These are phyloP conservation scores for Stentor roeselii DNA, from an alignment of 73 alveolate species.

Conservation along the genomic window DNA sequence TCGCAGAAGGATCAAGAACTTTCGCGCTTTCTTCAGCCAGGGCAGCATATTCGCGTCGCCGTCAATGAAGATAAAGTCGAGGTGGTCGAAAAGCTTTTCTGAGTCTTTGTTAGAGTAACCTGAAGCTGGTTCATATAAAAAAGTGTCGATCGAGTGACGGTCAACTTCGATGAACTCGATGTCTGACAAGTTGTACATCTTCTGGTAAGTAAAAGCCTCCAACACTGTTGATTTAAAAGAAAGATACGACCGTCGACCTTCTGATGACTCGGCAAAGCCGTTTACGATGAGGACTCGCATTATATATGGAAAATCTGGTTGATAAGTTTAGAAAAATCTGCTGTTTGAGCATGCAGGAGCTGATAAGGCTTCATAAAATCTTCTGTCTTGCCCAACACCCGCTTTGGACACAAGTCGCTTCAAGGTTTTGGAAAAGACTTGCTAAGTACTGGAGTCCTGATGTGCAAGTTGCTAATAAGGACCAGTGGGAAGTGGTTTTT, in stretches of 20 bases:
- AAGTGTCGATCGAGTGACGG: conserved; percentile 38
- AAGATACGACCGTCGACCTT: conserved; percentile 30
- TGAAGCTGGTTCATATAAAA: conserved; percentile 52
- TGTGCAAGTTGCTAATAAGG: background rate
- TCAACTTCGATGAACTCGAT: conserved; percentile 32
- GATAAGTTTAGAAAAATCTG: background rate
- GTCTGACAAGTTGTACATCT: conserved; percentile 21
- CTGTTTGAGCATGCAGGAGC: background rate
- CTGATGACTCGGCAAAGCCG: conserved; percentile 29
- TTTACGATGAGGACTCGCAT: conserved; percentile 58
- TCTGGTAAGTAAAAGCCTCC: conserved; percentile 35
- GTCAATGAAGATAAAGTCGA: conserved; percentile 81
- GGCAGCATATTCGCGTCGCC: conserved; percentile 77
- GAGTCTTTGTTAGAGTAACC: conserved; percentile 32
- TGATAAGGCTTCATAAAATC: background rate
- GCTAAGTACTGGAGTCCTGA: background rate
- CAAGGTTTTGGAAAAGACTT: background rate
- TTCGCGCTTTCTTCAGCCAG: conserved; percentile 66
- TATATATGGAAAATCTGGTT: background rate
- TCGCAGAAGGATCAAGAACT: conserved; percentile 59
- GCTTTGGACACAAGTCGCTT: background rate
- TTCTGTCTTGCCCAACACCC: background rate
- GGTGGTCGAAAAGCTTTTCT: conserved; percentile 60
- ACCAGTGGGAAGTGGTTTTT: background rate
- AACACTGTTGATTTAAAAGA: conserved; percentile 31